Evolutionary conservation across 163 green algal species (phyloP).

Genomic region (Scenedesmus sp.): DNA sequence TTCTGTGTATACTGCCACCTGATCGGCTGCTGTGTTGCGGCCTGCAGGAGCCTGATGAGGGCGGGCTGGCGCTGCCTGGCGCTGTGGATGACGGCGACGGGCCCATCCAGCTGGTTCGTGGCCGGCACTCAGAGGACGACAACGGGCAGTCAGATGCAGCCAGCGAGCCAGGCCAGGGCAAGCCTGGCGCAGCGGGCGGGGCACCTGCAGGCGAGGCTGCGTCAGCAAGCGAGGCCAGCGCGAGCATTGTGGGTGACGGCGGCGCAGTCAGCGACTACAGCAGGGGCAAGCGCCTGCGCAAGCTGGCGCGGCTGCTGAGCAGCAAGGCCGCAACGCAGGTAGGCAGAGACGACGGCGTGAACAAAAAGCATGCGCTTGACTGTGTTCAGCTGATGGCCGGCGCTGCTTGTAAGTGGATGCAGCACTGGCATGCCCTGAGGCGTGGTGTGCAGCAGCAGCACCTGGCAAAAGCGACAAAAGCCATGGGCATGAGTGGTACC

Average conservation of each 20-base stretch:
- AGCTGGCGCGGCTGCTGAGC: conserved; percentile 53
- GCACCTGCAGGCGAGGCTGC: background rate
- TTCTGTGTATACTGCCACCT: background rate
- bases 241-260: background rate
- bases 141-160: background rate
- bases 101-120: conserved; percentile 16
- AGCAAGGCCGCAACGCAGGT: conserved; percentile 44
- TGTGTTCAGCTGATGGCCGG: conserved; percentile 39
- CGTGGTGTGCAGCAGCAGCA: background rate
- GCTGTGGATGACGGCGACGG: conserved; percentile 34
- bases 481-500: no score
- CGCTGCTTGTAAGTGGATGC: no score
- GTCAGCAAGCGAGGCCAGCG: background rate
- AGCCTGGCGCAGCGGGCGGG: background rate
- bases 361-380: conserved; percentile 34
- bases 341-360: conserved; percentile 16
- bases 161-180: conserved; percentile 6
- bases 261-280: conserved; percentile 36
- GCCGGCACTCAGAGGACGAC: background rate
- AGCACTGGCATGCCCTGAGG: no score
- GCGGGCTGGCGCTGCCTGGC: conserved; percentile 24
- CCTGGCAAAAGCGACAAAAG: background rate
- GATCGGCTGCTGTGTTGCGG: background rate
- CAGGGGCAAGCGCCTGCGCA: conserved; percentile 59
- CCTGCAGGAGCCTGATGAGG: conserved; percentile 17